Conservation (phyloP, 2,329 filamentous ascomycete genomes). For the Colletotrichum euphorbiae region DNA sequence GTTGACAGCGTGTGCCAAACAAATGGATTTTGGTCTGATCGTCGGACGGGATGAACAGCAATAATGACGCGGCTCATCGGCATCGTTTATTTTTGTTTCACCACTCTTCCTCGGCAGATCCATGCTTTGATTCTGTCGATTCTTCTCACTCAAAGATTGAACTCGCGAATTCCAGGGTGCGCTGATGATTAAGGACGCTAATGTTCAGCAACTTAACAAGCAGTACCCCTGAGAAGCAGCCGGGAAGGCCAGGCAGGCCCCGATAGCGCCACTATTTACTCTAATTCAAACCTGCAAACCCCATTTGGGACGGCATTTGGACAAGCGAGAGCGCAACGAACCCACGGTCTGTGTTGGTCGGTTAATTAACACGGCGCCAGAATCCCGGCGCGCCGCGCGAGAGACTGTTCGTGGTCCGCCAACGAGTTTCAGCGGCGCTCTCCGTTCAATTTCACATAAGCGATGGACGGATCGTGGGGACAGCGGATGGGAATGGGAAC, state of each 20-base stretch:
- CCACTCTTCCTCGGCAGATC: constrained; percentile 9
- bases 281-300: constrained; percentile 22
- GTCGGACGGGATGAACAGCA: constrained; percentile 21
- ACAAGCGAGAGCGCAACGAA: not conserved
- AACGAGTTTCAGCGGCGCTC: constrained; percentile 13
- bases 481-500: not conserved
- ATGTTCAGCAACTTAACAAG: constrained; percentile 15
- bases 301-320: constrained; percentile 21
- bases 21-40: constrained; percentile 7
- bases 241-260: constrained; percentile 25
- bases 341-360: constrained; percentile 6
- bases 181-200: constrained; percentile 3
- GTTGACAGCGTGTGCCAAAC: constrained; percentile 21
- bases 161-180: not conserved
- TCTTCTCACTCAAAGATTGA: not conserved
- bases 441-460: constrained; percentile 25
- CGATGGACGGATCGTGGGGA: constrained; percentile 27
- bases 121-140: not conserved
- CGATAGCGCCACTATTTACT: constrained; percentile 24
- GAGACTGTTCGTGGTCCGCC: constrained; percentile 5
- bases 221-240: constrained; percentile 13
- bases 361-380: constrained; percentile 31
- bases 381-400: constrained; percentile 1
- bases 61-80: constrained; percentile 25
- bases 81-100: constrained; percentile 27